Conservation (phyloP, 2,329 filamentous ascomycete species). For the Neonectria sp. region DNA sequence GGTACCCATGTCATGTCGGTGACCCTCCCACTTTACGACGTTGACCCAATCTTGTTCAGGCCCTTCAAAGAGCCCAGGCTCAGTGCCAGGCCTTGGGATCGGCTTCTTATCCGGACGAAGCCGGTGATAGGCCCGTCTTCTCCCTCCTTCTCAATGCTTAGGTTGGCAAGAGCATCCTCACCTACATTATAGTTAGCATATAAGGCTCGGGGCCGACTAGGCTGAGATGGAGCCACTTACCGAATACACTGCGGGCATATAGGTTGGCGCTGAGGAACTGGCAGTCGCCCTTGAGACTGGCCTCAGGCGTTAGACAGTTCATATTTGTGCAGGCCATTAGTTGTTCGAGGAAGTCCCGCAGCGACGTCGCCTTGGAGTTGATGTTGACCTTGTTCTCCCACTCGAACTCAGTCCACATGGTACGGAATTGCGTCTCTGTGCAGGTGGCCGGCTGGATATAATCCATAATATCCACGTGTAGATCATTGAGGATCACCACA, state of each 20-base stretch:
- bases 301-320: constrained; percentile 97
- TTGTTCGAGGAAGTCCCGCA: constrained; percentile 93
- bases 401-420: constrained; percentile 99
- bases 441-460: constrained; percentile 98
- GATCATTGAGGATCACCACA: constrained; percentile 97
- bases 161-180: constrained; percentile 96
- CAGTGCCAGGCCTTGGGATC: constrained; percentile 93
- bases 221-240: constrained; percentile 72
- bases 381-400: constrained; percentile 99
- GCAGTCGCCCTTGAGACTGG: constrained; percentile 96
- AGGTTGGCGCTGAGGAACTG: constrained; percentile 98
- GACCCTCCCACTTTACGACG: constrained; percentile 43
- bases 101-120: constrained; percentile 97
- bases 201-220: constrained; percentile 2
- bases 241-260: constrained; percentile 97
- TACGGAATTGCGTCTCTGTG: constrained; percentile 97
- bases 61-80: constrained; percentile 96
- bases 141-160: constrained; percentile 98
- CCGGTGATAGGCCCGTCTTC: constrained; percentile 96
- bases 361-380: constrained; percentile 93
- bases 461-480: constrained; percentile 99
- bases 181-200: constrained; percentile 68
- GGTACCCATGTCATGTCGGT: constrained; percentile 23
- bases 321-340: constrained; percentile 99
- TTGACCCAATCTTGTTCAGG: constrained; percentile 81